Base-by-base conservation (phyloP, 768 basidiomycete species). In the Coprinopsis sp. region DNA sequence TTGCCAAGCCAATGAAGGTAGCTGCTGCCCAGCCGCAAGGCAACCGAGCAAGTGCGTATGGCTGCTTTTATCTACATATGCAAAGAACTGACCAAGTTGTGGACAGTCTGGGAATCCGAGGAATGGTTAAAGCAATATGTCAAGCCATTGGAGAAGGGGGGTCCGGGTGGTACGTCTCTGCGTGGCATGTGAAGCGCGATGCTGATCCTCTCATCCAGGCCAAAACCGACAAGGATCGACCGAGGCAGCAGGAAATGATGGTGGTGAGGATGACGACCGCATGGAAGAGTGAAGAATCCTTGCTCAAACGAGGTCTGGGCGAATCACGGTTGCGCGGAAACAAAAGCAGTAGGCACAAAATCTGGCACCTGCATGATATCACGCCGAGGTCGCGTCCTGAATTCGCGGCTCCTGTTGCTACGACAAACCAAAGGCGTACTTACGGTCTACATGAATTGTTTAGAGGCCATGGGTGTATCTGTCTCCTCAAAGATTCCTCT, bases 31-130 rank as follows among this genome's bases (percentile, higher is more conserved):
- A 85, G 55, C 72, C 71, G n/a, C 73, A 70, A 44, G 80, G 82
- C 28, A 89, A 89, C 67, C 76, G 87, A 70, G 87, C 89, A 37
- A 76, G 88, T 88, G 61, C 39, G 85, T 72, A 31, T 18, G 38
- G 19, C 21, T 28, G 30, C 22, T 44, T 13, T 21, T n/a, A 23
- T n/a, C 21, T 14, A 27, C 31, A 33, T 23, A 36, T 11, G 36
- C 28, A 31, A 18, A 14, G 42, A 40, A 23, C 46, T 48, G 38
- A 44, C 44, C 14, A 33, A 41, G n/a, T 46, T n/a, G n/a, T n/a
- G n/a, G n/a, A 7, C 58, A 95, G 93, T 97, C 54, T 97, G 94
- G 94, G 90, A 93, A 60, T 86, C 88, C 0, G 94, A 97, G 64
- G 92, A 96, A 51, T 97, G 93, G 93, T 68, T 95, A 24, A 70